Evolutionary conservation across 1,284 basidiomycete genomes (phyloP).

Genomic region (Malassezia arunalokei): DNA sequence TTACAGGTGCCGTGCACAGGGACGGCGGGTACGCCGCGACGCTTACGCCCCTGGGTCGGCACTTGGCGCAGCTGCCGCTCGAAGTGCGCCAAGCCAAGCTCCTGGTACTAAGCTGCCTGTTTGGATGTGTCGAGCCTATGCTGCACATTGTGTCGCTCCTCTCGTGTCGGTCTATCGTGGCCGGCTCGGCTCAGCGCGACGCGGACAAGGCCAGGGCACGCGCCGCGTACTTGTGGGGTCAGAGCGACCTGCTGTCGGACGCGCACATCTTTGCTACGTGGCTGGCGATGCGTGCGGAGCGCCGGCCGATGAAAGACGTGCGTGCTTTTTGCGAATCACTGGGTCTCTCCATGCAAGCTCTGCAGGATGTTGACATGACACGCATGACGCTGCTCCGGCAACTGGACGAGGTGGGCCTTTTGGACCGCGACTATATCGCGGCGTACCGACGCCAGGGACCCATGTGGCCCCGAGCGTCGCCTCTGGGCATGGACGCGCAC

Average conservation of each 20-base stretch:
- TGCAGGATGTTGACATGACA: slow-evolving; percentile 70
- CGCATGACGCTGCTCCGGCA: slow-evolving; percentile 65
- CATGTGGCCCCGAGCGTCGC: slow-evolving; percentile 41
- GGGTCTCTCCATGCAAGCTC: slow-evolving; percentile 63
- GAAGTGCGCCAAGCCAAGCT: slow-evolving; percentile 82
- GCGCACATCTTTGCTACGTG: slow-evolving; percentile 64
- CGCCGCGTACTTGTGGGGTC: slow-evolving; percentile 52
- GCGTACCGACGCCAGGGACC: slow-evolving; percentile 11
- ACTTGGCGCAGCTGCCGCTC: slow-evolving; percentile 70
- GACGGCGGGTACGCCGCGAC: slow-evolving; percentile 50
- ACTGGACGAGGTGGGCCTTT: slow-evolving; percentile 63
- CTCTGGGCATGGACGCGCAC: slow-evolving; percentile 21
- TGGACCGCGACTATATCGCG: slow-evolving; percentile 45
- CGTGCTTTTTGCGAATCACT: slow-evolving; percentile 70
- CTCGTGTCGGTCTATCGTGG: slow-evolving; percentile 54
- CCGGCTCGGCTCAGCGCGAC: slow-evolving; percentile 51
- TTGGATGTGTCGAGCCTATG: slow-evolving; percentile 39
- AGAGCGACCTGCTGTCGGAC: slow-evolving; percentile 77
- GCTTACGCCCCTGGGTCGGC: slow-evolving; percentile 69
- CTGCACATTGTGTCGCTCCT: slow-evolving; percentile 55
- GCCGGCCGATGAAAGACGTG: slow-evolving; percentile 51
- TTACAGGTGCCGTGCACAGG: slow-evolving; percentile 64
- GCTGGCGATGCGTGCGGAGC: slow-evolving; percentile 52
- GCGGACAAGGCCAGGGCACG: slow-evolving; percentile 51
- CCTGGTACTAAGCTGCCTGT: slow-evolving; percentile 39